Conservation (phyloP, 345 rosid species). For the Murraya koenigii region DNA sequence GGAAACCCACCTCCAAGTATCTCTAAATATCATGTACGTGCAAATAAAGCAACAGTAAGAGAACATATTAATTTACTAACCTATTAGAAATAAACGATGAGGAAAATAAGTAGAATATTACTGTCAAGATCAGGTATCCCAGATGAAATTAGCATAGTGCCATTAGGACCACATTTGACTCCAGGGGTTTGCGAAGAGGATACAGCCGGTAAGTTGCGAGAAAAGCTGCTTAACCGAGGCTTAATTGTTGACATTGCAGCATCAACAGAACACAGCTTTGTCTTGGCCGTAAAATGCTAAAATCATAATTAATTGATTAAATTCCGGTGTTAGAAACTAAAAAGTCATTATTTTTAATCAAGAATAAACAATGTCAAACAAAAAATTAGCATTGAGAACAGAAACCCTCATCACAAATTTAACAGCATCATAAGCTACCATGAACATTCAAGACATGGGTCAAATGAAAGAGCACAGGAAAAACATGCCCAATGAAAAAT, state of each 20-base stretch:
- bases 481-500: neutral
- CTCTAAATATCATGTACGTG: conserved; percentile 33
- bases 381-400: neutral
- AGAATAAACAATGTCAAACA: too few relatives aligned
- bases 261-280: neutral
- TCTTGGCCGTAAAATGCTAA: neutral
- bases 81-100: neutral
- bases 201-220: conserved; percentile 53
- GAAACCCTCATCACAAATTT: neutral
- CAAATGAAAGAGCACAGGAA: neutral
- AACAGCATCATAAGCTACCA: neutral
- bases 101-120: conserved; percentile 25
- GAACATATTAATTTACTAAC: neutral
- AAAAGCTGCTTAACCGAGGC: conserved; percentile 75
- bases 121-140: conserved; percentile 94
- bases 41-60: conserved; percentile 10
- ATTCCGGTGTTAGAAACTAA: neutral
- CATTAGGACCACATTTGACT: conserved; percentile 80
- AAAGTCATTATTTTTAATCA: neutral
- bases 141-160: conserved; percentile 63
- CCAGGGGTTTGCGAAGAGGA: conserved; percentile 55
- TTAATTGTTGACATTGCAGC: conserved; percentile 58
- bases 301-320: neutral
- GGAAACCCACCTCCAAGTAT: conserved; percentile 85
- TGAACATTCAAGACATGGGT: too few relatives aligned